A percentile compares a stretch with the other conserved stretches of the same genome.
phyloP scores from a whole-genome alignment of 495 filamentous ascomycete species.

The Aspergillus mulundensis region DNA sequence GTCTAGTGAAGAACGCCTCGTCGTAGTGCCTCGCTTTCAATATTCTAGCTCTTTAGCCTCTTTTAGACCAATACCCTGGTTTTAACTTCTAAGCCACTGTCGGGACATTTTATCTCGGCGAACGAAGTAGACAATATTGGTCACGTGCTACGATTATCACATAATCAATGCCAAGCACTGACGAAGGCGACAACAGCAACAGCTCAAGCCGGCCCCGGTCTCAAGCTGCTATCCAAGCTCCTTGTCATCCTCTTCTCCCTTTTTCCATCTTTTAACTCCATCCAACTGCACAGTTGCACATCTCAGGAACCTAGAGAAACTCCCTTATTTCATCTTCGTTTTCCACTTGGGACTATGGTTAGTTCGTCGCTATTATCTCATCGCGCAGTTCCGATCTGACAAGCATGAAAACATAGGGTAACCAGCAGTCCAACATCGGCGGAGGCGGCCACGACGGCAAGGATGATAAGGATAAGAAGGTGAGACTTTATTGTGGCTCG shows the following conservation, averaged over 20 bases:
- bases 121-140: background rate
- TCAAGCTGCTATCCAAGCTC: slow-evolving; percentile 8
- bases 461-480: slow-evolving; percentile 95
- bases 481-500: slow-evolving; percentile 28
- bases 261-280: background rate
- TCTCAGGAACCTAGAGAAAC: background rate
- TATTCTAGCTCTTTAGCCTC: no score
- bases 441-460: slow-evolving; percentile 69
- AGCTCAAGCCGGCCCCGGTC: slow-evolving; percentile 11
- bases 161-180: slow-evolving; percentile 16
- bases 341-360: slow-evolving; percentile 32
- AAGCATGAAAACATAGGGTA: slow-evolving; percentile 38
- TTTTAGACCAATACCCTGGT: no score
- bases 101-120: background rate
- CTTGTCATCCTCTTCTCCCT: background rate
- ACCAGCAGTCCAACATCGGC: slow-evolving; percentile 85
- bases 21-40: background rate
- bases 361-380: slow-evolving; percentile 16
- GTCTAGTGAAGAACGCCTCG: background rate
- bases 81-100: background rate
- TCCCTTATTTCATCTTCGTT: background rate
- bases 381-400: slow-evolving; percentile 22
- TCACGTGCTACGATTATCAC: slow-evolving; percentile 2
- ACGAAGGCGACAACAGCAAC: slow-evolving; percentile 20
- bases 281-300: background rate